Conservation (phyloP, 2,329 filamentous ascomycete genomes). For the Colletotrichum sp. region DNA sequence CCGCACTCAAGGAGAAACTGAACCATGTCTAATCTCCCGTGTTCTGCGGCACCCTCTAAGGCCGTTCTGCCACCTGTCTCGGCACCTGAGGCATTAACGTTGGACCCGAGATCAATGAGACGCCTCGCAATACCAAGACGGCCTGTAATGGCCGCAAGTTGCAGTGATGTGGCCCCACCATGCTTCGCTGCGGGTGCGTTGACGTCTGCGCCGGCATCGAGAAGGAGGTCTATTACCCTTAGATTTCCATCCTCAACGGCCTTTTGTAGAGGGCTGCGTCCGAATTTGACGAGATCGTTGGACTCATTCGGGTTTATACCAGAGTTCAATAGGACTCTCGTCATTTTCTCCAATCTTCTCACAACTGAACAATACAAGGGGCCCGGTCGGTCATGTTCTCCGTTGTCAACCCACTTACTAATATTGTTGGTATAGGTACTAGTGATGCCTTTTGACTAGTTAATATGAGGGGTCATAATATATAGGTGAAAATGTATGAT, state of each 20-base stretch:
- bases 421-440: too few species aligned
- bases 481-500: too few species aligned
- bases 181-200: rapidly evolving
- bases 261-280: neutral
- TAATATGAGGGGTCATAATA: too few species aligned
- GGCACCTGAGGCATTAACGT: neutral
- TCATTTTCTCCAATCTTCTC: rapidly evolving
- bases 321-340: rapidly evolving
- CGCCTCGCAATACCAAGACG: neutral
- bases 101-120: rapidly evolving
- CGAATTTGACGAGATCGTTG: rapidly evolving
- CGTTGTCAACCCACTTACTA: too few species aligned
- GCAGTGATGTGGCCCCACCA: rapidly evolving
- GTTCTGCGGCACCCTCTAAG: rapidly evolving
- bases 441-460: too few species aligned
- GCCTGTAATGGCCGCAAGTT: neutral
- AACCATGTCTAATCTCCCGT: rapidly evolving
- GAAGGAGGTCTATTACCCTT: rapidly evolving
- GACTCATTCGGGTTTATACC: rapidly evolving
- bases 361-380: neutral
- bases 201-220: rapidly evolving
- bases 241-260: neutral
- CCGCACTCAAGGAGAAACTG: rapidly evolving
- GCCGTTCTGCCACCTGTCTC: rapidly evolving
- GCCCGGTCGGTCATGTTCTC: rapidly evolving